A percentile compares a stretch with the other conserved stretches of the same genome.
Evolutionary conservation across 352 stramenopile species (phyloP).

Genomic region (Pythium sukuiense): DNA sequence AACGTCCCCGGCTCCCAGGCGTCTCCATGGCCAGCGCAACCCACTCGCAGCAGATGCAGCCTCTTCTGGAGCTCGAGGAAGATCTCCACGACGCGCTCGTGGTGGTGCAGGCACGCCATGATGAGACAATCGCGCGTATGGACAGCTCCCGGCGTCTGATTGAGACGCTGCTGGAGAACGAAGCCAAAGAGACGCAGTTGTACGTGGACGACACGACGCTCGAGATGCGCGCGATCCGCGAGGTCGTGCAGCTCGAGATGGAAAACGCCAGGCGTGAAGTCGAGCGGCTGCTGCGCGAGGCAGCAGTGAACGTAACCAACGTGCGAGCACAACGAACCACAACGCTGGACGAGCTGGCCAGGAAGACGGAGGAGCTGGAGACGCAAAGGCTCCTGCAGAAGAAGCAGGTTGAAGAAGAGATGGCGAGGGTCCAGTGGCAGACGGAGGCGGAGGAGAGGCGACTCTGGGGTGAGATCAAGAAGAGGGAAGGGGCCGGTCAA

Average conservation of each 20-base stretch:
- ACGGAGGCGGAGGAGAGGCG: not conserved
- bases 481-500: not conserved
- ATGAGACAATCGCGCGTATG: slow-evolving; percentile 18
- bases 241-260: slow-evolving; percentile 35
- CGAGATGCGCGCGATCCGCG: slow-evolving; percentile 26
- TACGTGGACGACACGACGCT: slow-evolving; percentile 28
- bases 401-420: slow-evolving; percentile 1
- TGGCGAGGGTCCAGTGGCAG: not conserved
- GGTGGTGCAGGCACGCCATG: slow-evolving; percentile 11
- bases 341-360: not conserved
- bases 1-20: not conserved
- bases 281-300: slow-evolving; percentile 10
- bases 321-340: not conserved
- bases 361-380: slow-evolving; percentile 4
- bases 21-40: not conserved
- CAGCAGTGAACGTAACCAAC: slow-evolving; percentile 18
- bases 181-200: slow-evolving; percentile 24
- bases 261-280: slow-evolving; percentile 18
- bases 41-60: slow-evolving; percentile 6
- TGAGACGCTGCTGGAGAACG: slow-evolving; percentile 20
- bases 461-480: not conserved
- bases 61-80: slow-evolving; percentile 24
- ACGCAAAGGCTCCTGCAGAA: not conserved
- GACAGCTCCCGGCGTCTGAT: slow-evolving; percentile 23
- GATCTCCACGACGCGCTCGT: slow-evolving; percentile 24